Base-by-base conservation (phyloP, 2,329 filamentous ascomycete genomes). In the Hypoxylon sp. region DNA sequence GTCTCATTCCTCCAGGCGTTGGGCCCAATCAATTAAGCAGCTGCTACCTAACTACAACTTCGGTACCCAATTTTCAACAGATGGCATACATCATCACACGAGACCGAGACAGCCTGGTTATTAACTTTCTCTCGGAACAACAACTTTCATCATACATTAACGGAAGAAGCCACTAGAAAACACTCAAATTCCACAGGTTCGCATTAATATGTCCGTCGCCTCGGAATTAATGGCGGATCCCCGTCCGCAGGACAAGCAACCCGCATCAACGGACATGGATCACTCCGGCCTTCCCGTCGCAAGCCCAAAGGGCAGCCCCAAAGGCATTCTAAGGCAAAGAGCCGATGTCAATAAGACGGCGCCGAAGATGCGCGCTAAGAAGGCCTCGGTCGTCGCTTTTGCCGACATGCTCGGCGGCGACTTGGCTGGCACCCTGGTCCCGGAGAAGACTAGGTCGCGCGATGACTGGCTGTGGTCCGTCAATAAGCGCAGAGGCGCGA, bases 331-430 rank as follows among this genome's bases (percentile, higher is more conserved):
- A 35, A 25, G 46, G 1, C 53, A 61, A 13, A 46, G 20, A 20
- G 17, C 37, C 2, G 7, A 14, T 3, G 6, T 33, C 8, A 17
- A 13, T 10, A 8, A 22, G 10, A 8, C 0, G 5, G 33, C 22
- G 17, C 13, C 30, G n/a, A 7, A 11, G 13, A 14, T 11, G 33
- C 27, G n/a, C 30, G 14, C 7, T 20, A 35, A 20, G 3, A 61
- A 49, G 51, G 42, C 25, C 1, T 25, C 3, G 1, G n/a, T 8
- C 6, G 50, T 54, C 31, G 17, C 48, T 10, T 66, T 67, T 44
- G 44, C 42, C 25, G 57, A 55, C 3, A 53, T 58, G 33, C 65
- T 60, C 3, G 37, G 51, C 27, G 61, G 69, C 57, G 11, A 51
- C 3, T 30, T 63, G 33, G 69, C 61, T 11, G 64, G 61, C 8